Base-by-base conservation (phyloP, 768 basidiomycete genomes). In the Xerocomus brunneocitrinus region DNA sequence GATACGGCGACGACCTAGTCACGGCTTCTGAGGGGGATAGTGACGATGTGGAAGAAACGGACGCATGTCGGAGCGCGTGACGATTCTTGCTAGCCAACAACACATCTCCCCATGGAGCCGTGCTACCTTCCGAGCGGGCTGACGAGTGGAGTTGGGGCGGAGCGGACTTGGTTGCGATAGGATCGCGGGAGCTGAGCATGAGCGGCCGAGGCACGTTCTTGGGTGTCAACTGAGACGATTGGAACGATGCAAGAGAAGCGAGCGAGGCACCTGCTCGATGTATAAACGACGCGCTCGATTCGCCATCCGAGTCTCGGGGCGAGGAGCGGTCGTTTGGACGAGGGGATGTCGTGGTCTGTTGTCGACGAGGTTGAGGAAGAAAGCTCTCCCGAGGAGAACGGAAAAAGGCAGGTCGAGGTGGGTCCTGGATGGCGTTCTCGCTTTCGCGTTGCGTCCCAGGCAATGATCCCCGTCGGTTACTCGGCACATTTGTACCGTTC, bases 151-250 rank as follows among this genome's bases (percentile, higher is more conserved):
- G 30, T 24, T 55, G 55, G 3, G 76, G 68, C 9, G 50, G 52
- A 5, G 54, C 2, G 8, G 62, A 28, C 25, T 47, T 64, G 36
- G 5, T 59, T 3, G 75, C 74, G 13, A 81, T 72, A 4, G 75
- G 63, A 13, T 74, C 73, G 1, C 73, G 71, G 24, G 86, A 79
- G 62, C 69, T 82, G 36, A 91, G 74, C 43, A 89, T 70, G 34
- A 91, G 72, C 0, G 89, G 89, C 8, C 78, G 76, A 0, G 89
- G 89, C 1, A 73, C 85, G 45, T 73, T 69, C 71, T 79, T 87
- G 2, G 76, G 67, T 13, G 72, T 58, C 41, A 61, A 42, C 12
- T 61, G 47, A 28, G 68, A 72, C 5, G 67, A 58, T 32, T 67
- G 61, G 46, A 82, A 66, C 24, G 76, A 67, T 8, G 75, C 65